Evolutionary conservation across 805 yeast species (phyloP), one percentile per base, ranked within the genome.

Genomic region (Wickerhamiella domercqiae): DNA sequence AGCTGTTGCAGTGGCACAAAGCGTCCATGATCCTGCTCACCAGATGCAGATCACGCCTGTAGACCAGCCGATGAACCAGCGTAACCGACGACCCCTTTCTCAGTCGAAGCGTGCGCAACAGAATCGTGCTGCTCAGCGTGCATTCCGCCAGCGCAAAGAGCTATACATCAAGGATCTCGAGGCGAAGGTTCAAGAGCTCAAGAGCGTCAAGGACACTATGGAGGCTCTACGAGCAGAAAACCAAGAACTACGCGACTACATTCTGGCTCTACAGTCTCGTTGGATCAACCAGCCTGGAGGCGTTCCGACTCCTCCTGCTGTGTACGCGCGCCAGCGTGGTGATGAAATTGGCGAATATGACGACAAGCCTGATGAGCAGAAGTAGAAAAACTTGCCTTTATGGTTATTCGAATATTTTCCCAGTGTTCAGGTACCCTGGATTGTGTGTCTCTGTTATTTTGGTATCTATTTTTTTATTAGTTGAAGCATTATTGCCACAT

Each of bases 51-150:
- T 50, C 39, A 42, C 48, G 21, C 48, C 50, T 18, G 54, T 50
- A 25, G 52, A 49, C 22, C 53, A 48, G 51, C 54, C 53, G 9
- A 44, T 50, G 51, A 43, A 40, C 29, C 43, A 48, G 35, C 48
- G 54, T 25, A 48, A 50, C 36, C 39, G 66, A 30, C 56, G 70
- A 39, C 66, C 68, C 14, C 60, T 77, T 31, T 67, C 75, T 17
- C 68, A 66, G 39, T 72, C 90, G 29, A 82, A 81, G 56, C 72
- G 96, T 45, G 95, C 95, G 1, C 84, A 78, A 6, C 96, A 86
- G 59, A 86, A 86, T 62, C 66, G 96, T 52, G 75, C 73, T 43
- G 95, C 96, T 3, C 96, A 86, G 60, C 72, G 81, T 47, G 94
- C 94, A 6, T 86, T 84, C 60, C 70, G 96, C 53, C 75, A 74